phyloP scores from a whole-genome alignment of 805 yeast species.

The Zygoascus tannicola region DNA sequence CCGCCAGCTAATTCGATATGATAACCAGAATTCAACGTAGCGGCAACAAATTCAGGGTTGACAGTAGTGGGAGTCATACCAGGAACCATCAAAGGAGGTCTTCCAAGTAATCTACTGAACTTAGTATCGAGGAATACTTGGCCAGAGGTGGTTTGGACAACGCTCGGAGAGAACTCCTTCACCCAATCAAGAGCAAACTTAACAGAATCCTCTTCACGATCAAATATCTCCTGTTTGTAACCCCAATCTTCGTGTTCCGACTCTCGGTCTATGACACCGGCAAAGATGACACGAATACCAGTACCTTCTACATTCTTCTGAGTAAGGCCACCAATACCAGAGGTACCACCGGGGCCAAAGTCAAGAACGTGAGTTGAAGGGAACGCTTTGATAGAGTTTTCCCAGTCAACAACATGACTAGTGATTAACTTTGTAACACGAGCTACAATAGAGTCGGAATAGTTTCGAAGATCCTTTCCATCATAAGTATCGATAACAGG shows the following conservation, averaged over 20 bases:
- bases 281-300: constrained; percentile 89
- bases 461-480: constrained; percentile 65
- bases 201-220: constrained; percentile 51
- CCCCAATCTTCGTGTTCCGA: constrained; percentile 78
- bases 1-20: constrained; percentile 98
- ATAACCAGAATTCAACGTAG: constrained; percentile 92
- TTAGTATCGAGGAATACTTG: constrained; percentile 87
- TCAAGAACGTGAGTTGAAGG: constrained; percentile 82
- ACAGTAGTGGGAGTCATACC: constrained; percentile 99
- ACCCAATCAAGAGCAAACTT: constrained; percentile 90
- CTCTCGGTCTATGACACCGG: constrained; percentile 73
- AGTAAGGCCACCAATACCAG: constrained; percentile 92
- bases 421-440: constrained; percentile 80
- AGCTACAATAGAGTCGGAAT: constrained; percentile 40
- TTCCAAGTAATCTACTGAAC: constrained; percentile 82
- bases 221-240: constrained; percentile 90
- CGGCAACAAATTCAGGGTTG: constrained; percentile 86
- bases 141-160: constrained; percentile 55
- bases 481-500: constrained; percentile 88
- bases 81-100: constrained; percentile 94
- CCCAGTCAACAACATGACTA: constrained; percentile 91
- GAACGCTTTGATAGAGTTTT: constrained; percentile 63
- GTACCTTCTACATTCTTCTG: constrained; percentile 98
- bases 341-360: constrained; percentile 98
- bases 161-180: constrained; percentile 74